A percentile compares a stretch with the other conserved stretches of the same genome.
phyloP scores from a whole-genome alignment of 768 basidiomycete species.

The Russula dissimulans region DNA sequence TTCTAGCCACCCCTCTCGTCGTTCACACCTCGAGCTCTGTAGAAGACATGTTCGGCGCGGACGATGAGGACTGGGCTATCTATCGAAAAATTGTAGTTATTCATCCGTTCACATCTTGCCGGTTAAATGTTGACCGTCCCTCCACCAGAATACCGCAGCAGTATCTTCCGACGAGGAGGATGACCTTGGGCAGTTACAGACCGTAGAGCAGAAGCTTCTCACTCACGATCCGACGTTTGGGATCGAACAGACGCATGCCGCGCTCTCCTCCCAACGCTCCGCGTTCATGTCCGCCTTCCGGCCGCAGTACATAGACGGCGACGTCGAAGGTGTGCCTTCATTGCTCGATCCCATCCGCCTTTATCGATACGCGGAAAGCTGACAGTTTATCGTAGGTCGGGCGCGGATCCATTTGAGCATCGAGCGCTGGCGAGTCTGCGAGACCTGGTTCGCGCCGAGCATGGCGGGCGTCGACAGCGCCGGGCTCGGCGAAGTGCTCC shows the following conservation, averaged over 20 bases:
- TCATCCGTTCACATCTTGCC: background rate
- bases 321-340: conserved; percentile 43
- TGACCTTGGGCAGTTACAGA: conserved; percentile 58
- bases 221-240: conserved; percentile 82
- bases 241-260: conserved; percentile 69
- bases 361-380: conserved; percentile 28
- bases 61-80: conserved; percentile 96
- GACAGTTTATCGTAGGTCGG: conserved; percentile 51
- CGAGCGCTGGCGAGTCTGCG: conserved; percentile 85
- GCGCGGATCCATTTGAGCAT: conserved; percentile 82
- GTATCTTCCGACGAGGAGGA: conserved; percentile 88
- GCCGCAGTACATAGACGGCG: conserved; percentile 68
- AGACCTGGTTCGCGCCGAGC: conserved; percentile 70
- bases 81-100: conserved; percentile 86
- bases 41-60: conserved; percentile 91
- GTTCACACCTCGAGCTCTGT: background rate
- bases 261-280: conserved; percentile 65
- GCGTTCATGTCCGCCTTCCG: conserved; percentile 82
- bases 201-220: conserved; percentile 73
- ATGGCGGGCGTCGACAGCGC: conserved; percentile 69
- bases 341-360: too few species aligned
- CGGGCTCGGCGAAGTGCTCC: conserved; percentile 86
- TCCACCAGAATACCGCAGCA: conserved; percentile 50
- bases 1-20: conserved; percentile 22
- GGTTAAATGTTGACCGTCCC: background rate